These are phyloP conservation scores for Pseudogymnoascus sp. DNA, from an alignment of 2,329 filamentous ascomycete species.

Conservation along the genomic window DNA sequence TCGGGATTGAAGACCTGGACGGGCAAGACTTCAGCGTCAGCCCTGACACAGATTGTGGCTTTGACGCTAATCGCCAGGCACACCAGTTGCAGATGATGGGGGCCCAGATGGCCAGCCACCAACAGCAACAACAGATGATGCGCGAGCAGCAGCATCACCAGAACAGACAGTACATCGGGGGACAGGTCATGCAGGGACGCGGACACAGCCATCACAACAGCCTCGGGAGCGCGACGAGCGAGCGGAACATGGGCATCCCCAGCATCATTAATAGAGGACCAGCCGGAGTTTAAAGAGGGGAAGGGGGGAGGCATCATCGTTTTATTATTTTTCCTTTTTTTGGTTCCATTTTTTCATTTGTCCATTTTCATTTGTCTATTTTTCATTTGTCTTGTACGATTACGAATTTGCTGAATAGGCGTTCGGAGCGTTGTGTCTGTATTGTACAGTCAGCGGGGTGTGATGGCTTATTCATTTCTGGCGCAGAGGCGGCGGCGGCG, in stretches of 20 bases:
- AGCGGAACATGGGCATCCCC: not conserved
- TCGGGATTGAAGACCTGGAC: slow-evolving; percentile 57
- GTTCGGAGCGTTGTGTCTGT: not conserved
- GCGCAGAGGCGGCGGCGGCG: not conserved
- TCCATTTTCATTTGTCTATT: slow-evolving; percentile 1
- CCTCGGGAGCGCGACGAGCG: not conserved
- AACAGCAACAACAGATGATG: slow-evolving; percentile 18
- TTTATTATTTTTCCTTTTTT: not conserved
- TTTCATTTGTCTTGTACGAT: not conserved
- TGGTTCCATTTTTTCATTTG: not conserved
- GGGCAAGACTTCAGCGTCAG: slow-evolving; percentile 44
- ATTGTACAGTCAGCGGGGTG: not conserved
- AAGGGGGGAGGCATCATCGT: not conserved
- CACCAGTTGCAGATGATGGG: slow-evolving; percentile 3
- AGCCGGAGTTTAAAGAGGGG: slow-evolving; percentile 7
- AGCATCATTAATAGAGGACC: slow-evolving; percentile 10
- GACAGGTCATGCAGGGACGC: slow-evolving; percentile 26
- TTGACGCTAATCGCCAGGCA: slow-evolving; percentile 21
- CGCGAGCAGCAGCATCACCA: not conserved
- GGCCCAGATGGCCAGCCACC: slow-evolving; percentile 20
- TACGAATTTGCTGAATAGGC: slow-evolving; percentile 1
- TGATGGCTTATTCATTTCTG: not conserved
- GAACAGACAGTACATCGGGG: slow-evolving; percentile 14
- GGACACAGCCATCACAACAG: slow-evolving; percentile 17
- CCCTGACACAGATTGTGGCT: slow-evolving; percentile 40